Evolutionary conservation across 2,329 filamentous ascomycete species (phyloP).

Genomic region (Fusarium annulatum): DNA sequence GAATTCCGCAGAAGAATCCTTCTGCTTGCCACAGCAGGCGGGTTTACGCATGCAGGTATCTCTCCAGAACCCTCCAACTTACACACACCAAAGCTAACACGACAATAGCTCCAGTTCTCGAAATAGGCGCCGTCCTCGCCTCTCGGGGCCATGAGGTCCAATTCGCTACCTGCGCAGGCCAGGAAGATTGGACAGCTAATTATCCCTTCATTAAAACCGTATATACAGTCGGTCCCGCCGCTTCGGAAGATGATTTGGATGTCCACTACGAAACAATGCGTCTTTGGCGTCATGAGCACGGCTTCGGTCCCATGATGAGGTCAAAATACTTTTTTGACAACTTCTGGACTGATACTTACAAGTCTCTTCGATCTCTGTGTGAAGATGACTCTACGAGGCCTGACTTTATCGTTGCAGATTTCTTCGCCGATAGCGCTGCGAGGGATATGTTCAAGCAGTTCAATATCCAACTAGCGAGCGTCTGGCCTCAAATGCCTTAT

Average conservation of each 20-base stretch:
- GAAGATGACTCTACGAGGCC: slow-evolving; percentile 44
- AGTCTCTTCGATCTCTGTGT: slow-evolving; percentile 28
- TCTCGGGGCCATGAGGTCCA: slow-evolving; percentile 51
- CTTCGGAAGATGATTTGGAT: slow-evolving; percentile 45
- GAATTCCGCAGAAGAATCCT: slow-evolving; percentile 42
- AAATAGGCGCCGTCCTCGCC: slow-evolving; percentile 50
- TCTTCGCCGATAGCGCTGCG: slow-evolving; percentile 55
- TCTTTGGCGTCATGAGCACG: slow-evolving; percentile 48
- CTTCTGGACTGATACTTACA: slow-evolving; percentile 50
- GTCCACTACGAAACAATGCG: slow-evolving; percentile 52
- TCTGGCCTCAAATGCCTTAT: slow-evolving; percentile 57
- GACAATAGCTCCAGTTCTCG: slow-evolving; percentile 49
- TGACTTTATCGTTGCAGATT: slow-evolving; percentile 56
- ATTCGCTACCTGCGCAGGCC: slow-evolving; percentile 53
- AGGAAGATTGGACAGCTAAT: slow-evolving; percentile 49
- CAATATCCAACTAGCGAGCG: slow-evolving; percentile 52
- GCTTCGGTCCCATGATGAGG: slow-evolving; percentile 47
- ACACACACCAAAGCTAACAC: background rate
- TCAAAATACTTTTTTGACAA: slow-evolving; percentile 54
- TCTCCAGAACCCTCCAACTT: background rate
- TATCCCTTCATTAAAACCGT: slow-evolving; percentile 48
- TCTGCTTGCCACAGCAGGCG: slow-evolving; percentile 50
- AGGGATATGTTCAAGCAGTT: slow-evolving; percentile 54
- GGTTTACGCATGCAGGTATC: slow-evolving; percentile 51
- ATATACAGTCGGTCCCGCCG: slow-evolving; percentile 47